Evolutionary conservation across 371 early-diverging fungal species (phyloP).

Genomic region (Amoeboaphelidium occidentale): DNA sequence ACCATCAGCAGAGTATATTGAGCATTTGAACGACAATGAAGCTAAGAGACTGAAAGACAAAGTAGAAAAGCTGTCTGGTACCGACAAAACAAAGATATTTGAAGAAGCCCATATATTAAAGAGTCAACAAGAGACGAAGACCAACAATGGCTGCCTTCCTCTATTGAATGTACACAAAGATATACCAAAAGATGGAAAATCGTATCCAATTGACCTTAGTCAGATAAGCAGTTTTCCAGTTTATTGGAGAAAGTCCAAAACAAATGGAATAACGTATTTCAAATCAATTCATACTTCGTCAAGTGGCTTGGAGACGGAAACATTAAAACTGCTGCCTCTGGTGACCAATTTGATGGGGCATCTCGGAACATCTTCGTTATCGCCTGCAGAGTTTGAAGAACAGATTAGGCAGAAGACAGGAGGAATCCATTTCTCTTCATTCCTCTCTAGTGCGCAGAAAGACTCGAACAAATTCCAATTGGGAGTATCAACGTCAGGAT

Average conservation of each 20-base stretch:
- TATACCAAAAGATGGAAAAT: constrained; percentile 31
- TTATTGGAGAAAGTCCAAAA: constrained; percentile 50
- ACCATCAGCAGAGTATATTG: constrained; percentile 36
- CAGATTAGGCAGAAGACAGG: constrained; percentile 61
- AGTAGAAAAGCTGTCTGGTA: constrained; percentile 24
- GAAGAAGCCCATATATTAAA: constrained; percentile 23
- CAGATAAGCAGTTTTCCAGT: constrained; percentile 29
- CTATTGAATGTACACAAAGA: constrained; percentile 31
- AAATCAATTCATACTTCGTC: background rate
- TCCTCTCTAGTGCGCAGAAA: background rate
- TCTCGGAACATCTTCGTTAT: constrained; percentile 43
- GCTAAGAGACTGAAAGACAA: constrained; percentile 28
- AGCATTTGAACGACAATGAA: constrained; percentile 31
- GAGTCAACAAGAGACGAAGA: constrained; percentile 20
- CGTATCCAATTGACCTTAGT: constrained; percentile 35
- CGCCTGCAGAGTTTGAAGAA: constrained; percentile 65
- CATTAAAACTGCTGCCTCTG: background rate
- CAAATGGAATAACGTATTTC: constrained; percentile 83
- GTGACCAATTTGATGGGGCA: background rate
- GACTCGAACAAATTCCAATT: background rate
- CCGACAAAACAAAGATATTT: constrained; percentile 28
- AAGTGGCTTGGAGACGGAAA: background rate
- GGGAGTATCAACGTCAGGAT: constrained; percentile 4
- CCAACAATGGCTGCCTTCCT: constrained; percentile 30
- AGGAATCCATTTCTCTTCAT: constrained; percentile 43